Evolutionary conservation across 139 green algal species (phyloP).

Genomic region (Chlorella sp.): DNA sequence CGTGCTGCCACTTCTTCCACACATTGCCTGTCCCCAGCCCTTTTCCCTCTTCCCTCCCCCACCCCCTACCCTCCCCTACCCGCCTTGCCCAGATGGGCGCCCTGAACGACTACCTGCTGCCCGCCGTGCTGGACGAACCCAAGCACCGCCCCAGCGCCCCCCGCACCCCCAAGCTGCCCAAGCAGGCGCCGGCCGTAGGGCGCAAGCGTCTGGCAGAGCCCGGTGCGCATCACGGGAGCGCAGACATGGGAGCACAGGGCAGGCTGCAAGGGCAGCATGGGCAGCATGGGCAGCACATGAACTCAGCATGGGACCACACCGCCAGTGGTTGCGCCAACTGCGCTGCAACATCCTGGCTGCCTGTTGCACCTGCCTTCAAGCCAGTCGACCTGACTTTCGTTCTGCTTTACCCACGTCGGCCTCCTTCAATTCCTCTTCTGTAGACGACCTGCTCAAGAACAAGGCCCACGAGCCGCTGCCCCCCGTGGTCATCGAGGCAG

Average conservation of each 20-base stretch:
- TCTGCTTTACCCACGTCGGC: too few species aligned
- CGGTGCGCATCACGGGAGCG: not conserved
- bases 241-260: too few species aligned
- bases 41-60: too few species aligned
- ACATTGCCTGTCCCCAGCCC: too few species aligned
- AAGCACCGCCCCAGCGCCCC: not conserved
- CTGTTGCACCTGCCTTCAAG: not conserved
- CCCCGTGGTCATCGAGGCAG: slow-evolving; percentile 19
- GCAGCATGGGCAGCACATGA: not conserved
- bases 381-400: not conserved
- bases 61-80: not conserved
- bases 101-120: slow-evolving; percentile 54
- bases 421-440: not conserved
- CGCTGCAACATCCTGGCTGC: not conserved
- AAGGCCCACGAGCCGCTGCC: slow-evolving; percentile 29
- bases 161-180: not conserved
- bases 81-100: slow-evolving; percentile 32
- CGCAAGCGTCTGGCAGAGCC: slow-evolving; percentile 29
- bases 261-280: too few species aligned
- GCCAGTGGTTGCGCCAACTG: not conserved
- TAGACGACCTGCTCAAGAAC: slow-evolving; percentile 30
- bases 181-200: not conserved
- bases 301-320: not conserved
- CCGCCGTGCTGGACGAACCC: slow-evolving; percentile 30
- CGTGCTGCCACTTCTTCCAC: too few species aligned